phyloP scores from a whole-genome alignment of 169 alveolate species.

The Plasmodium blacklocki region DNA sequence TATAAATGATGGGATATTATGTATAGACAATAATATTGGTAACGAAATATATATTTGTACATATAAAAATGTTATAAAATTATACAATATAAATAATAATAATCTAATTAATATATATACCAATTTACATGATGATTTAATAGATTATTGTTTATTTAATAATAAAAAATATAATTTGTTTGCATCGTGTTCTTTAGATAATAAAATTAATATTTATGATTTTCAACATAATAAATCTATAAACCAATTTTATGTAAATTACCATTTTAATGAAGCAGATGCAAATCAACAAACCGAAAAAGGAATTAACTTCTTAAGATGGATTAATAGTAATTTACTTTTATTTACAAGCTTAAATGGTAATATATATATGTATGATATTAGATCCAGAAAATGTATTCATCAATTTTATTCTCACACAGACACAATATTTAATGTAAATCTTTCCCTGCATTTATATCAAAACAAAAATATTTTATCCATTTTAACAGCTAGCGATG shows the following conservation, averaged over 20 bases:
- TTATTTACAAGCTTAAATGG: conserved; percentile 74
- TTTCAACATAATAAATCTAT: conserved; percentile 43
- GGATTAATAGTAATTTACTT: conserved; percentile 54
- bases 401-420: conserved; percentile 70
- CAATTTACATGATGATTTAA: conserved; percentile 44
- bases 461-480: conserved; percentile 41
- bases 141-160: conserved; percentile 65
- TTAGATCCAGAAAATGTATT: conserved; percentile 50
- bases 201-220: conserved; percentile 44
- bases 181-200: conserved; percentile 69
- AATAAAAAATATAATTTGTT: conserved; percentile 46
- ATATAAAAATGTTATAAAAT: conserved; percentile 17
- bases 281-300: conserved; percentile 32
- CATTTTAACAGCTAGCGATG: conserved; percentile 69
- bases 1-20: conserved; percentile 24
- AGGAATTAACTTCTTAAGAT: conserved; percentile 53
- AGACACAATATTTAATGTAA: conserved; percentile 56
- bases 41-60: conserved; percentile 50
- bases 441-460: conserved; percentile 56
- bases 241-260: conserved; percentile 41
- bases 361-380: conserved; percentile 60
- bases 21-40: conserved; percentile 47
- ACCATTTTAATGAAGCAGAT: conserved; percentile 28
- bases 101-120: conserved; percentile 26
- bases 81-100: conserved; percentile 36